Conservation (phyloP, 768 basidiomycete genomes). For the Epithele typhae region DNA sequence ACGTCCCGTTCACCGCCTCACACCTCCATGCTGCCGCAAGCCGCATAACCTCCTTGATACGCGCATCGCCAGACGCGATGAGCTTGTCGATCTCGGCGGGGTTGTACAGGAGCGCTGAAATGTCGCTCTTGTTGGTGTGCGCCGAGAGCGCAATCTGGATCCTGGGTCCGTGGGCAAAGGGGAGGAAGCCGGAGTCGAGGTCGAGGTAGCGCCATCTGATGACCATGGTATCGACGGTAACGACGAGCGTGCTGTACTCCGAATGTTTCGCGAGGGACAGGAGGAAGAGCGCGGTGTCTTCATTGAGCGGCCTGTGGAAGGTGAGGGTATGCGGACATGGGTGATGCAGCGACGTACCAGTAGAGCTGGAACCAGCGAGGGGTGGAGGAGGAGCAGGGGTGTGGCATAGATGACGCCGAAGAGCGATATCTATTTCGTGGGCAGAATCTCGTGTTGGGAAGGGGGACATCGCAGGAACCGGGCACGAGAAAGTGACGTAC, state of each 20-base stretch:
- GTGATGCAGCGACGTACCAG: too few relatives aligned
- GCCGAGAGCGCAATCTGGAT: constrained; percentile 61
- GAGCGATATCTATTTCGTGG: constrained; percentile 50
- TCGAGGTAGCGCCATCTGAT: constrained; percentile 80
- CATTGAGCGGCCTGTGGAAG: constrained; percentile 70
- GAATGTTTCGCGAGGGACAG: constrained; percentile 60
- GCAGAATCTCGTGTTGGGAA: not conserved
- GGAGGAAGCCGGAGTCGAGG: constrained; percentile 57
- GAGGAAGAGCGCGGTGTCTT: constrained; percentile 60
- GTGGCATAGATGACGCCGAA: constrained; percentile 61
- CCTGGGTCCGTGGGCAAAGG: constrained; percentile 63
- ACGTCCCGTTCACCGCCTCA: constrained; percentile 59
- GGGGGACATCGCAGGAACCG: not conserved
- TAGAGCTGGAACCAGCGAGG: constrained; percentile 78
- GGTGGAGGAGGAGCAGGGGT: constrained; percentile 63
- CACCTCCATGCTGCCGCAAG: constrained; percentile 61
- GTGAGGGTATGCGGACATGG: too few relatives aligned
- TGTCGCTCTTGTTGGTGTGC: constrained; percentile 26
- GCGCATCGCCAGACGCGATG: constrained; percentile 43
- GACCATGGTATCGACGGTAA: constrained; percentile 72
- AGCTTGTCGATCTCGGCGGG: constrained; percentile 40
- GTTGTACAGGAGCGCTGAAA: constrained; percentile 56
- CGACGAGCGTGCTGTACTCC: constrained; percentile 68
- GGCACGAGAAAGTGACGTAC: constrained; percentile 32
- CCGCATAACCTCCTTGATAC: constrained; percentile 33